These are phyloP conservation scores for Phytopythium helicoides DNA, from an alignment of 352 stramenopile genomes.

Conservation along the genomic window DNA sequence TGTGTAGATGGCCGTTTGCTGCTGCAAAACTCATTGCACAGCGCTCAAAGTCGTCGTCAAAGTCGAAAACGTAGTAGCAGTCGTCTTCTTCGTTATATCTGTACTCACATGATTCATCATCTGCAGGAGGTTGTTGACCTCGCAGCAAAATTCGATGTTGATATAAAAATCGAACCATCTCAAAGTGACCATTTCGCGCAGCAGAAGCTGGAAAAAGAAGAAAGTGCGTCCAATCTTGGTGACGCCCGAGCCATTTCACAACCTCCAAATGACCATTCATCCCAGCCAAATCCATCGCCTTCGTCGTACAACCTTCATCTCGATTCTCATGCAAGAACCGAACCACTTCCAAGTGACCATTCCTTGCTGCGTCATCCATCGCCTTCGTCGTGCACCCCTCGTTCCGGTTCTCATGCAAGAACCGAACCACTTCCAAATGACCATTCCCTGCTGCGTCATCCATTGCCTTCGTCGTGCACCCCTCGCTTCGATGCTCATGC, in stretches of 20 bases:
- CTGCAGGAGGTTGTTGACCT: too few species aligned
- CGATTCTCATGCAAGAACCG: background rate
- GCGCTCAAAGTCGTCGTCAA: too few species aligned
- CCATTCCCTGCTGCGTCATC: constrained; percentile 20
- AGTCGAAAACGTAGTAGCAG: too few species aligned
- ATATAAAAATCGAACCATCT: background rate
- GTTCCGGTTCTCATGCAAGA: constrained; percentile 1
- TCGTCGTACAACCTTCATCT: constrained; percentile 16
- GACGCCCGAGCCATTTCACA: constrained; percentile 6
- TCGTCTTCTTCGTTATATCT: too few species aligned
- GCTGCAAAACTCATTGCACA: background rate
- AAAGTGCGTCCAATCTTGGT: constrained; percentile 6
- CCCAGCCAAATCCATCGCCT: constrained; percentile 14
- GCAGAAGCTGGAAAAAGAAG: constrained; percentile 11
- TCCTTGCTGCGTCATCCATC: background rate
- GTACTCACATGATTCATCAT: too few species aligned
- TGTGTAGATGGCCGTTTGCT: background rate
- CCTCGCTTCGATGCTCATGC: constrained; percentile 20
- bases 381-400: constrained; percentile 1
- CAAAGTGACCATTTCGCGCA: background rate
- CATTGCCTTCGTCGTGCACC: constrained; percentile 27
- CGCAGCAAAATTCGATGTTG: too few species aligned
- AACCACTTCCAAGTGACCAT: background rate
- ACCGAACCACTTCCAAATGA: constrained; percentile 20
- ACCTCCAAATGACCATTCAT: background rate